phyloP scores from a whole-genome alignment of 371 early-diverging fungal species.

The Apophysomyces elegans region DNA sequence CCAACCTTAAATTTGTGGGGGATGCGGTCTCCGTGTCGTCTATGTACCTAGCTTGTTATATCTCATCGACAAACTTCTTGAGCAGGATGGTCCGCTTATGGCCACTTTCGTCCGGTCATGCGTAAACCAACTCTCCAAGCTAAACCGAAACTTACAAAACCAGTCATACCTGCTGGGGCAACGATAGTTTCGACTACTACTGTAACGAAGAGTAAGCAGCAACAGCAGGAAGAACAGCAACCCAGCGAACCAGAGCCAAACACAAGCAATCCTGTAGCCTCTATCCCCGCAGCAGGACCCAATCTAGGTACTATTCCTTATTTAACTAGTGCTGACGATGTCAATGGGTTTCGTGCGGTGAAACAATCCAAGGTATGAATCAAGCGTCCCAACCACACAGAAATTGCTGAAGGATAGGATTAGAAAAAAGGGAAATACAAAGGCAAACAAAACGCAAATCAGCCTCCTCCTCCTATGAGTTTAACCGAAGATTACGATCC shows the following conservation, averaged over 20 bases:
- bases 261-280: background rate
- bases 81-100: conserved; percentile 49
- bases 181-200: conserved; percentile 44
- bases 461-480: conserved; percentile 36
- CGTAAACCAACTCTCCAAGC: conserved; percentile 53
- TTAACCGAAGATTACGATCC: conserved; percentile 66
- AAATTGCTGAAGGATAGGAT: background rate
- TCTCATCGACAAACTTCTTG: conserved; percentile 6
- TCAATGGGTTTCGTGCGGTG: conserved; percentile 36
- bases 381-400: background rate
- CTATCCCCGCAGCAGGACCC: conserved; percentile 15
- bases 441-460: conserved; percentile 25
- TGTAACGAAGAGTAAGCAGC: conserved; percentile 26
- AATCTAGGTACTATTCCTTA: conserved; percentile 19
- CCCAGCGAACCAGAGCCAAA: background rate
- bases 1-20: background rate
- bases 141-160: conserved; percentile 46
- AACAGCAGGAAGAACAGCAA: conserved; percentile 4
- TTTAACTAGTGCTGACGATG: conserved; percentile 33
- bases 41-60: conserved; percentile 11
- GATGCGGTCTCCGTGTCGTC: background rate
- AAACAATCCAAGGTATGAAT: conserved; percentile 17
- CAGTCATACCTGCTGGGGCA: conserved; percentile 52
- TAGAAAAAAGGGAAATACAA: conserved; percentile 34
- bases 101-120: conserved; percentile 51